Conservation (phyloP, 2,329 filamentous ascomycete species). For the Stagonosporopsis cucurbitacearum region DNA sequence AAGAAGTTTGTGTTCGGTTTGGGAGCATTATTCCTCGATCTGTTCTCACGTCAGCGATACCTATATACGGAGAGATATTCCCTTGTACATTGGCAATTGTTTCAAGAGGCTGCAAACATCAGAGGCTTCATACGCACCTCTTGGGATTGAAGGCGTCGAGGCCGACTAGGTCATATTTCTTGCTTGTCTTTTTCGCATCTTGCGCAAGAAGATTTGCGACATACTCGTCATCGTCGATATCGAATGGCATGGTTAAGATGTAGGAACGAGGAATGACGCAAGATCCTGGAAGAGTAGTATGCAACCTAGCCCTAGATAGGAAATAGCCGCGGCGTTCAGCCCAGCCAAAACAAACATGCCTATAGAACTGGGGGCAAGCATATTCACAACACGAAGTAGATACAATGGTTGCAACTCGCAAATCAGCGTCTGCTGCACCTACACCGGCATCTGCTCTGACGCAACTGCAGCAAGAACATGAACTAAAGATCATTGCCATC, state of each 20-base stretch:
- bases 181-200: conserved; percentile 76
- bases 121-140: conserved; percentile 51
- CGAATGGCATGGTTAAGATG: conserved; percentile 28
- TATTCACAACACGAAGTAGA: background rate
- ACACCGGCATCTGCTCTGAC: conserved; percentile 52
- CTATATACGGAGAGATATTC: background rate
- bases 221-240: conserved; percentile 70
- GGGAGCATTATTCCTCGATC: conserved; percentile 71
- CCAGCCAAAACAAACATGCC: conserved; percentile 40
- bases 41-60: conserved; percentile 12
- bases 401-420: conserved; percentile 37
- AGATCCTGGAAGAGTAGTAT: background rate
- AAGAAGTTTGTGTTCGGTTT: conserved; percentile 94
- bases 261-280: background rate
- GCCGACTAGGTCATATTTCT: conserved; percentile 77
- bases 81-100: conserved; percentile 4
- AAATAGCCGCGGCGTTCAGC: conserved; percentile 33
- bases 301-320: conserved; percentile 21
- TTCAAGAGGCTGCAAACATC: background rate
- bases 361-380: background rate
- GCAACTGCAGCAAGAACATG: conserved; percentile 65
- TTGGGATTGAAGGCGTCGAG: conserved; percentile 69
- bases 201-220: conserved; percentile 79
- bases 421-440: conserved; percentile 27
- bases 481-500: conserved; percentile 74